phyloP scores from a whole-genome alignment of 345 rosid genomes.

The Eucalyptus marginata region DNA sequence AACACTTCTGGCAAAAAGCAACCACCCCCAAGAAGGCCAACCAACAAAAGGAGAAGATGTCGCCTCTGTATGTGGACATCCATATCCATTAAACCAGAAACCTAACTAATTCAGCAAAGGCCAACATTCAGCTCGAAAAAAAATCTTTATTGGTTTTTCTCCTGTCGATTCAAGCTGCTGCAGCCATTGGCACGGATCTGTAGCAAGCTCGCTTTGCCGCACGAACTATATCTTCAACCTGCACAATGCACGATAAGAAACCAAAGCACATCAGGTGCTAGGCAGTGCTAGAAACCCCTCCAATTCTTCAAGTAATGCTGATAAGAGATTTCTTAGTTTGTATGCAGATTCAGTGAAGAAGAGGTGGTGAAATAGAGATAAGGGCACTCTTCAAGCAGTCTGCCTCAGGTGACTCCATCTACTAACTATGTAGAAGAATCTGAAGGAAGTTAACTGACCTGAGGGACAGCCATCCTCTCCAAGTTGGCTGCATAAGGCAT shows the following conservation, averaged over 20 bases:
- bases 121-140: background rate
- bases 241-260: background rate
- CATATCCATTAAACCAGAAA: background rate
- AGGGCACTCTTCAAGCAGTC: background rate
- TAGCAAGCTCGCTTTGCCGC: constrained; percentile 78
- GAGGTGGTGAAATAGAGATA: background rate
- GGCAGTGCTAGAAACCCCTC: background rate
- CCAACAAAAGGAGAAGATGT: background rate
- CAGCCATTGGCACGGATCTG: constrained; percentile 27
- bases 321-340: background rate
- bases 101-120: background rate
- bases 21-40: background rate
- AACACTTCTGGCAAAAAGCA: background rate
- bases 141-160: background rate
- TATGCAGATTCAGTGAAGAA: background rate
- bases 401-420: background rate
- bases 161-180: background rate
- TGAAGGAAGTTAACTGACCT: constrained; percentile 23
- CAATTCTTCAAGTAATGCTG: background rate
- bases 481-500: constrained; percentile 97
- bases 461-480: constrained; percentile 93
- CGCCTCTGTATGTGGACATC: background rate
- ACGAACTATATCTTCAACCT: constrained; percentile 72
- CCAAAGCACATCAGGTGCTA: background rate
- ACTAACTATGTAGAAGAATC: background rate